Base-by-base conservation (phyloP, 1,284 basidiomycete genomes). In the Leccinum huronense region DNA sequence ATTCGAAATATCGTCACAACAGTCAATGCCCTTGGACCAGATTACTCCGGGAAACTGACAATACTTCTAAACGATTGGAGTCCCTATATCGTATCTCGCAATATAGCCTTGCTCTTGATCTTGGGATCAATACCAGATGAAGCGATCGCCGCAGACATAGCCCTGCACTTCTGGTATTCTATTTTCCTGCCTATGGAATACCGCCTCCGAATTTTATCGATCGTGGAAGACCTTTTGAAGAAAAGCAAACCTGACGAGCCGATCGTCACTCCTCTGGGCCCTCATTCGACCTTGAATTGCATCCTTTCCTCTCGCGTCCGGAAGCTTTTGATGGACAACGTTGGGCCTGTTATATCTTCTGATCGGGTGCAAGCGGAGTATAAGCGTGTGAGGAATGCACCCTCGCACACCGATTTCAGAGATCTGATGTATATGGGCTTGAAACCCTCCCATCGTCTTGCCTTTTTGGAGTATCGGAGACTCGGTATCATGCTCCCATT, bases 161-260 rank as follows among this genome's bases (percentile, higher is more conserved):
- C 80, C 7, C 73, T 82, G 27, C 81, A 82, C 63, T 75, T 78
- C 55, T 81, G 80, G 79, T 81, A 80, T 57, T 82, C 81, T 3
- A 72, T 72, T 1, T 79, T 77, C 64, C 60, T 81, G 36, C 80
- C 80, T 3, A 60, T 58, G 33, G 72, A 75, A 61, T 78, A 80
- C 64, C 65, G 65, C 31, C 16, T 69, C 5, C 69, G 63, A 23
- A 66, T 75, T 31, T 45, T 73, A 13, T 57, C 63, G 4, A 68
- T 74, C 36, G 60, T 68, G 13, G 64, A 68, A 51, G 60, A 58
- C 14, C 51, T 76, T 56, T 27, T 75, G 54, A 70, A 68, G 63
- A 42, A 64, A 19, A 23, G n/a, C 34, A 3, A 34, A 30, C 33
- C 54, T 7, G 10, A 55, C 8, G 48, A 55, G 5, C 58, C 63